phyloP scores from a whole-genome alignment of 495 filamentous ascomycete genomes.

The Melanomma pulvis-pyrius region DNA sequence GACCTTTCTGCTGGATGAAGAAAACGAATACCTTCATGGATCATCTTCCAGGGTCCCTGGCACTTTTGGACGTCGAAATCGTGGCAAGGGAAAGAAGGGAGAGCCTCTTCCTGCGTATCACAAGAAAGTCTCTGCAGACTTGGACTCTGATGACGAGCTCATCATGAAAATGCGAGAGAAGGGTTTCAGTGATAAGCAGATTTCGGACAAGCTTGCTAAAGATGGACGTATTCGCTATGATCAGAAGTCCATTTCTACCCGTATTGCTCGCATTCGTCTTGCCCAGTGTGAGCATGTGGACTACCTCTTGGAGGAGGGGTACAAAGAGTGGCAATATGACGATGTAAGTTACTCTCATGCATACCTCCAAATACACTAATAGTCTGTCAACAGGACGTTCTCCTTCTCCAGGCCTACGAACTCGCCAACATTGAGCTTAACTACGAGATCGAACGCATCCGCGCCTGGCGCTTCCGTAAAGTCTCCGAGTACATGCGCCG shows the following conservation, averaged over 20 bases:
- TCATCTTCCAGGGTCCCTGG: background rate
- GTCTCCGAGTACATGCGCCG: slow-evolving; percentile 34
- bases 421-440: slow-evolving; percentile 35
- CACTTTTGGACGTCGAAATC: slow-evolving; percentile 8
- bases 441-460: slow-evolving; percentile 35
- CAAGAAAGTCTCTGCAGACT: slow-evolving; percentile 39
- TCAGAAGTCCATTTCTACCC: slow-evolving; percentile 47
- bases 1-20: slow-evolving; percentile 12
- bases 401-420: slow-evolving; percentile 35
- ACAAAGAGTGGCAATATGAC: slow-evolving; percentile 48
- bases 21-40: background rate
- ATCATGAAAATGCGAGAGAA: slow-evolving; percentile 45
- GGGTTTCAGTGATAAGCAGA: slow-evolving; percentile 40
- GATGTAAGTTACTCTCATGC: too few species aligned
- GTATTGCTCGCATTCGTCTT: slow-evolving; percentile 43
- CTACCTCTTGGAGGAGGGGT: slow-evolving; percentile 43
- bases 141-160: slow-evolving; percentile 47
- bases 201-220: slow-evolving; percentile 40
- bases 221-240: slow-evolving; percentile 43
- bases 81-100: slow-evolving; percentile 4
- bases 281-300: slow-evolving; percentile 42
- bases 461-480: slow-evolving; percentile 35
- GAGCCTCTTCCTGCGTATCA: slow-evolving; percentile 6
- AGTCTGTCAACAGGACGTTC: too few species aligned
- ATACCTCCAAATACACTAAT: too few species aligned